Evolutionary conservation across 2,329 filamentous ascomycete species (phyloP).

Genomic region (Hymenoscyphus repandus): DNA sequence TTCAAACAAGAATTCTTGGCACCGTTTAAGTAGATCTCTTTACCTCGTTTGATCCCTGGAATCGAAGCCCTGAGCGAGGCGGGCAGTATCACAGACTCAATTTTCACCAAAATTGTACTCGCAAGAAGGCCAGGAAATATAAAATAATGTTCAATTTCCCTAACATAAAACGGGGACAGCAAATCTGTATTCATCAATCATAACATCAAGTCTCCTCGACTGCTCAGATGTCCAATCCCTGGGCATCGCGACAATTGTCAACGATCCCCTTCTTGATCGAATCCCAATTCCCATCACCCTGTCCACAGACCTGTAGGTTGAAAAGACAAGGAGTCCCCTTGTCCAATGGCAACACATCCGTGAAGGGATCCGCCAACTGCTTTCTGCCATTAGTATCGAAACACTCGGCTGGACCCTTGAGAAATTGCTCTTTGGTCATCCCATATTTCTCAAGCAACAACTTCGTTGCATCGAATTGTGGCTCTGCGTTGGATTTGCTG

Average conservation of each 20-base stretch:
- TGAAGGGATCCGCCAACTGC: constrained; percentile 1
- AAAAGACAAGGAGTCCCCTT: constrained; percentile 1
- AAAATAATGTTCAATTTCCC: too few species aligned
- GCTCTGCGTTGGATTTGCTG: too few species aligned
- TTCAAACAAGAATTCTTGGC: too few species aligned
- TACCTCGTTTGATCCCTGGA: too few species aligned
- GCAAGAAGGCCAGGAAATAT: too few species aligned
- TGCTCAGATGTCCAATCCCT: background rate
- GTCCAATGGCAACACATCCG: constrained; percentile 1
- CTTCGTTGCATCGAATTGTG: background rate
- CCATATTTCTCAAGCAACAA: background rate
- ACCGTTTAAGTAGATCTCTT: too few species aligned
- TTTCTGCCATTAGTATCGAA: background rate
- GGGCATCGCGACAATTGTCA: too few species aligned
- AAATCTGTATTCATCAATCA: constrained; percentile 32
- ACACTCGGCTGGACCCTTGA: background rate
- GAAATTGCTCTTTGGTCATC: background rate
- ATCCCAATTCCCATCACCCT: background rate
- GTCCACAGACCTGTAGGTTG: constrained; percentile 3
- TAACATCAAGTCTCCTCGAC: background rate
- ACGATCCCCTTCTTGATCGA: background rate
- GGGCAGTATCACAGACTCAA: too few species aligned
- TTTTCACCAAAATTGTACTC: too few species aligned
- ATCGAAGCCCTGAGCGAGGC: too few species aligned
- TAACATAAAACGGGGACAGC: too few species aligned